phyloP scores from a whole-genome alignment of 2,329 filamentous ascomycete genomes.

The Sporothrix euskadiensis region DNA sequence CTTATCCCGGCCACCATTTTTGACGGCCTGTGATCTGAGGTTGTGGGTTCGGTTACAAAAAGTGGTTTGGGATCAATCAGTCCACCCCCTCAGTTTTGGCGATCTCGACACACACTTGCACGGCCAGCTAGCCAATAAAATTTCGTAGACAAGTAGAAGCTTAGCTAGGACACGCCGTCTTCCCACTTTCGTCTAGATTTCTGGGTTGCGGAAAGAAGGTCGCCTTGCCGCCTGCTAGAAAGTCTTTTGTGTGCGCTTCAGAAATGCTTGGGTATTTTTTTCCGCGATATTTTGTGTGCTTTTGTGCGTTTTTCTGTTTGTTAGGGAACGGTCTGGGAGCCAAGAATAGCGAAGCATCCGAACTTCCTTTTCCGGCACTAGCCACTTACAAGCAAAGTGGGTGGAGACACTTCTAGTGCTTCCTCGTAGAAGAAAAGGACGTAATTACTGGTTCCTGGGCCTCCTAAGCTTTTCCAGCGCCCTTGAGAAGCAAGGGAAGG shows the following conservation, averaged over 20 bases:
- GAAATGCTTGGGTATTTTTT: neutral
- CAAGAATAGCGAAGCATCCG: constrained; percentile 2
- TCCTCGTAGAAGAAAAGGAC: neutral
- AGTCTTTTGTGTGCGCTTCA: neutral
- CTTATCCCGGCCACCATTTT: neutral
- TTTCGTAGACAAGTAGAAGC: neutral
- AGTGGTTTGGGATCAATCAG: constrained; percentile 10
- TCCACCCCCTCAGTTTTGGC: neutral
- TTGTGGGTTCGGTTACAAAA: constrained; percentile 6
- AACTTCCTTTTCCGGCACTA: constrained; percentile 26
- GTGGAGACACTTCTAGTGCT: neutral
- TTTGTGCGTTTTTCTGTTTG: neutral
- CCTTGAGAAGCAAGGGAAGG: too few relatives aligned
- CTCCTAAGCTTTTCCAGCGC: neutral
- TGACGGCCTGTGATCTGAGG: neutral
- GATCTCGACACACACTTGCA: neutral
- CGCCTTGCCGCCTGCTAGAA: neutral
- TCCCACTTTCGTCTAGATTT: constrained; percentile 2
- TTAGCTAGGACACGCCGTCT: neutral
- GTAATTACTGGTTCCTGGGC: too few relatives aligned
- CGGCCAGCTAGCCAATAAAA: neutral
- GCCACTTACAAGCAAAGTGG: constrained; percentile 2
- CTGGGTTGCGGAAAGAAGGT: neutral
- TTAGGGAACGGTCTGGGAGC: neutral
- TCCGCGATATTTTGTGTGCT: neutral